A percentile compares a stretch with the other conserved stretches of the same genome.
Evolutionary conservation across 495 filamentous ascomycete genomes (phyloP).

Genomic region (Neurospora pannonica): DNA sequence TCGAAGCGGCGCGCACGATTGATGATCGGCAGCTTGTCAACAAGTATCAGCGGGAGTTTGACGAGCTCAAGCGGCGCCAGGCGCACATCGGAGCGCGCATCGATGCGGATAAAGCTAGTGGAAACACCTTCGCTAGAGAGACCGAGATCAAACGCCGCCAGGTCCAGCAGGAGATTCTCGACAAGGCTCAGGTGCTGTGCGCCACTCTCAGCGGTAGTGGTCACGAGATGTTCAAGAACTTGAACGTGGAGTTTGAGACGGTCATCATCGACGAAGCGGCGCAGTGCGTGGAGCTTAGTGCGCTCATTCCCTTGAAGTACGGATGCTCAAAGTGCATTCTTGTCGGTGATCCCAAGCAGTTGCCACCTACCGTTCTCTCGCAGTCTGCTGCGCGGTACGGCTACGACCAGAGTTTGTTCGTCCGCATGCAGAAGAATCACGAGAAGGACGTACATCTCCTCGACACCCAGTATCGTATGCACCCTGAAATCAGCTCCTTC

Average conservation of each 20-base stretch:
- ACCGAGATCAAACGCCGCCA: conserved; percentile 75
- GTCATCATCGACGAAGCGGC: conserved; percentile 98
- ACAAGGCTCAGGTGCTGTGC: conserved; percentile 85
- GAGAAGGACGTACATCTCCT: conserved; percentile 85
- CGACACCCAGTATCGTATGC: conserved; percentile 97
- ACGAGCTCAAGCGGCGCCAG: conserved; percentile 65
- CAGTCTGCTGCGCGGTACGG: conserved; percentile 85
- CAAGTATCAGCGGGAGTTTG: conserved; percentile 69
- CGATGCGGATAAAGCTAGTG: conserved; percentile 75
- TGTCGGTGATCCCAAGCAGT: conserved; percentile 93
- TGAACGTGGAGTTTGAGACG: conserved; percentile 95
- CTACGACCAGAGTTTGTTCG: conserved; percentile 96
- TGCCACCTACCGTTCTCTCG: conserved; percentile 92
- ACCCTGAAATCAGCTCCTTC: conserved; percentile 86
- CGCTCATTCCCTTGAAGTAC: conserved; percentile 94
- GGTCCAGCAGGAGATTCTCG: conserved; percentile 83
- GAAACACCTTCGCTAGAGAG: conserved; percentile 64
- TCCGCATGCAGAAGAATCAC: conserved; percentile 91
- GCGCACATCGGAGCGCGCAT: conserved; percentile 65
- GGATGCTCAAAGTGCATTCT: conserved; percentile 95
- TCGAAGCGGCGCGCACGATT: conserved; percentile 61
- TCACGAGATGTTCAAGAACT: conserved; percentile 92
- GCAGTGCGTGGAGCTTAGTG: conserved; percentile 94
- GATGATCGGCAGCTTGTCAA: conserved; percentile 45
- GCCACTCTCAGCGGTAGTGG: conserved; percentile 92